phyloP scores from a whole-genome alignment of 2,329 filamentous ascomycete species.

The Iodosphaeria phyllophila region DNA sequence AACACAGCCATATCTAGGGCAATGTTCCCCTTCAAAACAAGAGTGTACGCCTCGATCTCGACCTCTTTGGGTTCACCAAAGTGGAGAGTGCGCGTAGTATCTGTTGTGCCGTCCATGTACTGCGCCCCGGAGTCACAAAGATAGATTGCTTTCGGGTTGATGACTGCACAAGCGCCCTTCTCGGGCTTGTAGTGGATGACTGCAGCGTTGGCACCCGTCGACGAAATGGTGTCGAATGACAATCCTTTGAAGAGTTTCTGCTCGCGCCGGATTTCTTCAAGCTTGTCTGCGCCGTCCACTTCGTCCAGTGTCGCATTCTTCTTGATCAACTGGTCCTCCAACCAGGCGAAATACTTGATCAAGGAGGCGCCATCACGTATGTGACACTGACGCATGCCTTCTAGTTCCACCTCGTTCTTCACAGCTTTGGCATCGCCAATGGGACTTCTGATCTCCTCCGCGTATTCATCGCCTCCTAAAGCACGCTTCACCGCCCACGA shows the following conservation, averaged over 20 bases:
- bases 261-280: conserved; percentile 55
- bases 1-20: conserved; percentile 73
- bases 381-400: conserved; percentile 88
- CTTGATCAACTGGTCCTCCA: conserved; percentile 68
- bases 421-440: conserved; percentile 82
- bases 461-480: conserved; percentile 66
- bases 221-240: conserved; percentile 92
- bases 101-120: conserved; percentile 87
- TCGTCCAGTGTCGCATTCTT: conserved; percentile 66
- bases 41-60: conserved; percentile 77
- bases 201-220: conserved; percentile 72
- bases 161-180: conserved; percentile 57
- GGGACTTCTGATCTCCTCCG: conserved; percentile 75
- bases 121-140: conserved; percentile 97
- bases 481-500: conserved; percentile 86
- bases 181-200: conserved; percentile 94
- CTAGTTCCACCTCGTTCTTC: conserved; percentile 78
- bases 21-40: conserved; percentile 90
- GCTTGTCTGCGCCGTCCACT: conserved; percentile 77
- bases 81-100: conserved; percentile 84
- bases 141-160: conserved; percentile 76
- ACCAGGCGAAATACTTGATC: conserved; percentile 88
- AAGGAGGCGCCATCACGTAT: conserved; percentile 83
- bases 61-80: conserved; percentile 70
- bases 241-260: conserved; percentile 67